These are phyloP conservation scores for Botrytis fragariae DNA, from an alignment of 2,329 filamentous ascomycete genomes.

Conservation along the genomic window DNA sequence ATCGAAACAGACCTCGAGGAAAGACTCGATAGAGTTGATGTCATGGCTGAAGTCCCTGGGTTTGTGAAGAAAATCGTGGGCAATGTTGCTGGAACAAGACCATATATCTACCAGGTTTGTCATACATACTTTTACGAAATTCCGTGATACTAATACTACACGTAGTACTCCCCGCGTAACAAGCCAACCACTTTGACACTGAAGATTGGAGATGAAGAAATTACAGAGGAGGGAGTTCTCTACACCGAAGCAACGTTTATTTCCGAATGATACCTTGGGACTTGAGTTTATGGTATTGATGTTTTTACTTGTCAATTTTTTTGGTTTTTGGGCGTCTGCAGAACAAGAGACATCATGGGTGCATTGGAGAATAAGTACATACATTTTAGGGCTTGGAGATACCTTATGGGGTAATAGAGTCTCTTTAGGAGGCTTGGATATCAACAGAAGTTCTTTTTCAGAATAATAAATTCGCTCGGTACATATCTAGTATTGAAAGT, in stretches of 20 bases:
- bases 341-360: slow-evolving; percentile 30
- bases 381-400: background rate
- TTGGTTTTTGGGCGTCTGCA: slow-evolving; percentile 31
- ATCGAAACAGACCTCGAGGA: slow-evolving; percentile 68
- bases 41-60: slow-evolving; percentile 93
- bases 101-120: slow-evolving; percentile 93
- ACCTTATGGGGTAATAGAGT: slow-evolving; percentile 6
- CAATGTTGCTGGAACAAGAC: slow-evolving; percentile 84
- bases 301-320: slow-evolving; percentile 21
- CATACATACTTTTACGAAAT: background rate
- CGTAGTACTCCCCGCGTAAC: slow-evolving; percentile 67
- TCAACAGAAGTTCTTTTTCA: background rate
- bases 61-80: slow-evolving; percentile 95
- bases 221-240: slow-evolving; percentile 71
- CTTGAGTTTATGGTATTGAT: background rate
- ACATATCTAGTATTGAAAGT: background rate
- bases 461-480: background rate
- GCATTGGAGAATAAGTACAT: slow-evolving; percentile 32
- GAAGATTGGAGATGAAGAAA: slow-evolving; percentile 78
- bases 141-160: slow-evolving; percentile 29
- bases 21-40: slow-evolving; percentile 79
- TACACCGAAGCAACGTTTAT: slow-evolving; percentile 98
- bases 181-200: slow-evolving; percentile 72
- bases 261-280: slow-evolving; percentile 48
- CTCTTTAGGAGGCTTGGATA: background rate